Base-by-base conservation (phyloP, 768 basidiomycete species). In the Leccinum obscurum region DNA sequence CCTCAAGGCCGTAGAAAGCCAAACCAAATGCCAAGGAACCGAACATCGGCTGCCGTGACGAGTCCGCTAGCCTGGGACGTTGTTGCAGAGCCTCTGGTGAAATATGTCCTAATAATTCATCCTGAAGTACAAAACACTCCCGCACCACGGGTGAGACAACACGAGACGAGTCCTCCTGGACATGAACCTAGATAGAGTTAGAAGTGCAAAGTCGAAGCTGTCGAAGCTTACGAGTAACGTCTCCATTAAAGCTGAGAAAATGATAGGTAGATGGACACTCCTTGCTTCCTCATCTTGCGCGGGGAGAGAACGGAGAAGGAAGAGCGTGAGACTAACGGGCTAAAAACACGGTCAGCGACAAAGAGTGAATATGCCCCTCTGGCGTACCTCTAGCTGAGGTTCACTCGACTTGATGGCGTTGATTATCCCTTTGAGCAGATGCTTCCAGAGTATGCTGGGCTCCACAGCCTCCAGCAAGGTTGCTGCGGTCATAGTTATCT, bases 381-480 rank as follows among this genome's bases (percentile, higher is more conserved):
- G 41, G 59, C 73, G 32, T 64, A 87, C 89, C 79, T 89, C 86
- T 32, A 75, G 69, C 8, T 71, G 64, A 3, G 64, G 68, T 30
- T 75, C 78, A 58, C 79, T 76, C 4, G 79, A 80, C 3, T 69
- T 70, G 15, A 92, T 74, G 58, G 89, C 85, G 2, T 76, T 64
- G 61, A 89, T 77, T n/a, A 89, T 75, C 7, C 80, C 73, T 44
- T 73, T 67, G 55, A 92, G 80, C 0, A 99, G 68, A 51, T 87
- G 83, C 65, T 85, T 89, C 96, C 96, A 99, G 4, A 94, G 78
- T 48, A 93, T 78, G 56, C 85, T 84, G 3, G 95, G 97, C 61
- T 99, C 97, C 15, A 90, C 83, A n/a, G 92, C 89, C 72, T 98
- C 95, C 64, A 95, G 93, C 0, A 99, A 77, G 2, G 92, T 91